Base-by-base conservation (phyloP, 2,329 filamentous ascomycete species). In the Paecilomyces dactylethromorphus region DNA sequence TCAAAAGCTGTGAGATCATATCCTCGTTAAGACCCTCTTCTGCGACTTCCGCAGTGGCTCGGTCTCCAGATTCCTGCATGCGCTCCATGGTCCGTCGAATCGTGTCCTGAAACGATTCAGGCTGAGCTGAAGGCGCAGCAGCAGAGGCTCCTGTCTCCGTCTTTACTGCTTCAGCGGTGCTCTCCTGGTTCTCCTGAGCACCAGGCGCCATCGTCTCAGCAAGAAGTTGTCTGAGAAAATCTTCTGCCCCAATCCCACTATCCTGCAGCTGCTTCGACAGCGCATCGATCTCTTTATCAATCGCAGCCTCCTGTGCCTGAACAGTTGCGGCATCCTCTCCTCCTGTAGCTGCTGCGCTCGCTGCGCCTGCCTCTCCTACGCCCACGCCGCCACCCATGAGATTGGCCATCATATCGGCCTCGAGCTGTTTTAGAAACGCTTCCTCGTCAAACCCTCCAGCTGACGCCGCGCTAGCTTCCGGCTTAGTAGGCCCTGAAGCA, bases 41-140 rank as follows among this genome's bases (percentile, higher is more conserved):
- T 13, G 87, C 85, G 0, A 91, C 91, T 0, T 84, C 84, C 2
- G 90, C 89, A 0, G 90, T 92, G 3, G 92, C 92, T 65, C 92
- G 88, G 49, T 93, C 87, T 1, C 90, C 92, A 0, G 92, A 96
- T 33, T 85, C 85, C 68, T 95, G 90, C 91, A 99, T 96, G 54
- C 94, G 89, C 76, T 95, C 91, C 89, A 99, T 97, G 0, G 94
- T 97, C 66, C 87, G 87, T 60, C 89, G 87, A 67, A 99, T 97
- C 0, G 91, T 96, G 60, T 96, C 92, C 70, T 95, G 91, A 74
- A 99, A 99, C 0, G 83, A 85, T 53, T 87, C 85, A 49, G 90
- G 87, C 45, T 79, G 74, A 29, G 67, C 63, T 7, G 63, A 52
- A 6, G 63, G 60, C 3, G 67, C 58, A 3, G 67, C 55, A 7